phyloP scores from a whole-genome alignment of 495 filamentous ascomycete genomes.

The Penicillium bovifimosum region DNA sequence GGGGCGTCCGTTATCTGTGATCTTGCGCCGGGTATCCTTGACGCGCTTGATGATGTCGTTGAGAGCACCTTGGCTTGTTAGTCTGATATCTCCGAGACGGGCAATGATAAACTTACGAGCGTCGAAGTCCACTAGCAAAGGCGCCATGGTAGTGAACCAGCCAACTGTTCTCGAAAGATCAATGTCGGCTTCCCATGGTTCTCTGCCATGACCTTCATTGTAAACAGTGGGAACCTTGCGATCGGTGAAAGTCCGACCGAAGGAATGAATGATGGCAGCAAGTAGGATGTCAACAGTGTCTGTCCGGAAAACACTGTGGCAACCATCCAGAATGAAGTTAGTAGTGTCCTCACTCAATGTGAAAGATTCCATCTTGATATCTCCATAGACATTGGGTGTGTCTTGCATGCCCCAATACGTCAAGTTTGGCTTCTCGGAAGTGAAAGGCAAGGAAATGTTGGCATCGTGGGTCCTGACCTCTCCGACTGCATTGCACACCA shows the following conservation, averaged over 20 bases:
- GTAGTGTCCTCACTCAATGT: constrained; percentile 42
- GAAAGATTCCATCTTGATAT: constrained; percentile 41
- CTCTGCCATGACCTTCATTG: constrained; percentile 54
- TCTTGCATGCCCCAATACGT: constrained; percentile 52
- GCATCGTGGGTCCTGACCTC: constrained; percentile 25
- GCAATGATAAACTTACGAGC: constrained; percentile 24
- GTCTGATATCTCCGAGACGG: background rate
- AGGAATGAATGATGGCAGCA: constrained; percentile 47
- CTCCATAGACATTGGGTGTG: constrained; percentile 42
- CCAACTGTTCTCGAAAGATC: constrained; percentile 54
- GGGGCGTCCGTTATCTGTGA: constrained; percentile 36
- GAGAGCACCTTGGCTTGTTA: constrained; percentile 17
- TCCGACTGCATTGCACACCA: constrained; percentile 51
- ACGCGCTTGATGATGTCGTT: constrained; percentile 38
- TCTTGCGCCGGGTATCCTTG: constrained; percentile 42
- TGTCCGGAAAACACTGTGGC: constrained; percentile 44
- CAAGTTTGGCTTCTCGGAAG: constrained; percentile 27
- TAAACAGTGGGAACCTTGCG: constrained; percentile 50
- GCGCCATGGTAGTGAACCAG: constrained; percentile 57
- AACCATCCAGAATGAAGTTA: constrained; percentile 34
- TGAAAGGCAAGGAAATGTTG: constrained; percentile 29
- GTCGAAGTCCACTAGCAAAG: constrained; percentile 30
- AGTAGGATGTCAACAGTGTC: constrained; percentile 51
- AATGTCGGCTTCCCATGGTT: constrained; percentile 42
- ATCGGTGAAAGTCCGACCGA: constrained; percentile 44